Evolutionary conservation across 805 yeast species (phyloP).

Genomic region (Saccharomycopsis fodiens): DNA sequence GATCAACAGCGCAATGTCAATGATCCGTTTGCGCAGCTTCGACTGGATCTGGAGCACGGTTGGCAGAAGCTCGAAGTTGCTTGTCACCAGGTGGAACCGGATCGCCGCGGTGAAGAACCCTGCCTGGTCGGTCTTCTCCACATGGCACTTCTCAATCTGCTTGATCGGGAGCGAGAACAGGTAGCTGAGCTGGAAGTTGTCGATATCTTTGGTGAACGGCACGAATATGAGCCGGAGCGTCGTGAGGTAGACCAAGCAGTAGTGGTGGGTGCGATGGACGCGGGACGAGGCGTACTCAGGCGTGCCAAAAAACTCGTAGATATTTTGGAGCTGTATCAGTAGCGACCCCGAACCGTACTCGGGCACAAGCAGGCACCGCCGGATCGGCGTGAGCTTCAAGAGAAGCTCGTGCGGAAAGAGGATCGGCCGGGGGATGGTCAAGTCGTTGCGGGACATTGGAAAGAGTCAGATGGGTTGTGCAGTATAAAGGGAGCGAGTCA

Average conservation of each 20-base stretch:
- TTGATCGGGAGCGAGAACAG: conserved; percentile 14
- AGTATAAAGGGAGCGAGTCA: neutral
- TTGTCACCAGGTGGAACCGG: neutral
- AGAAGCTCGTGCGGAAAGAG: conserved; percentile 19
- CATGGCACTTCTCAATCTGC: conserved; percentile 16
- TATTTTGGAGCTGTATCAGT: conserved; percentile 4
- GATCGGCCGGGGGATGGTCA: conserved; percentile 19
- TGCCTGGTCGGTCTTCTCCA: conserved; percentile 6
- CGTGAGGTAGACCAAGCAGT: conserved; percentile 19
- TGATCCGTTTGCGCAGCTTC: conserved; percentile 10
- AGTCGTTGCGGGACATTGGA: neutral
- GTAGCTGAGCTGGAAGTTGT: conserved; percentile 9
- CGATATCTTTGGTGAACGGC: conserved; percentile 11
- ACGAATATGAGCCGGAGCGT: conserved; percentile 16
- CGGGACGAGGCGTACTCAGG: neutral
- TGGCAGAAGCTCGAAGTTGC: neutral
- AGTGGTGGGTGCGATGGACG: conserved; percentile 9
- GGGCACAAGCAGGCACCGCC: conserved; percentile 8
- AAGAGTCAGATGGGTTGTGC: neutral
- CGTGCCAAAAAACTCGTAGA: conserved; percentile 6
- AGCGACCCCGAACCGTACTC: conserved; percentile 1
- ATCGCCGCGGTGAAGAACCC: conserved; percentile 4
- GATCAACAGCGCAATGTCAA: conserved; percentile 17
- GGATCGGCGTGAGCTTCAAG: conserved; percentile 19
- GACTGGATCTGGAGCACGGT: conserved; percentile 11